phyloP scores from a whole-genome alignment of 2,329 filamentous ascomycete species.

The Peltaster fructicola region DNA sequence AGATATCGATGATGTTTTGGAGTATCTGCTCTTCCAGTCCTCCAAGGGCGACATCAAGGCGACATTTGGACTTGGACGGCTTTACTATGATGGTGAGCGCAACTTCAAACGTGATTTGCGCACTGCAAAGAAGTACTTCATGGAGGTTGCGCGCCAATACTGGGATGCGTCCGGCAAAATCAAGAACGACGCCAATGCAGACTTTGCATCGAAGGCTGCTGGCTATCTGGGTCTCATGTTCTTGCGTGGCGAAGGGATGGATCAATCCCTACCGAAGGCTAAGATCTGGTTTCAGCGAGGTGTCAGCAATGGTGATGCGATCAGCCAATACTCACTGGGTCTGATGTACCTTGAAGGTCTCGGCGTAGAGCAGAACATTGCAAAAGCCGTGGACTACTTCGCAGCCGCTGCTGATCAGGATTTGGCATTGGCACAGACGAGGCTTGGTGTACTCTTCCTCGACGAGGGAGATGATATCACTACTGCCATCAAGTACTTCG shows the following conservation, averaged over 20 bases:
- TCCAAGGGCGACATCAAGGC: conserved; percentile 79
- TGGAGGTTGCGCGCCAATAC: conserved; percentile 59
- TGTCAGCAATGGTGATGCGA: conserved; percentile 53
- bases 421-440: conserved; percentile 61
- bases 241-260: conserved; percentile 66
- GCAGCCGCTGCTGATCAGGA: conserved; percentile 67
- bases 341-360: conserved; percentile 69
- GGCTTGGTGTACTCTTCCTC: conserved; percentile 67
- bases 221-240: conserved; percentile 83
- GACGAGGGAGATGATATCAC: conserved; percentile 76
- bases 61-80: conserved; percentile 66
- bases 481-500: conserved; percentile 70
- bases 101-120: conserved; percentile 55
- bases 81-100: conserved; percentile 76
- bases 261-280: conserved; percentile 61
- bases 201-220: conserved; percentile 64
- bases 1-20: conserved; percentile 80
- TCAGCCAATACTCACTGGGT: conserved; percentile 72
- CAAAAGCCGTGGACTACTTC: conserved; percentile 58
- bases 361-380: conserved; percentile 51
- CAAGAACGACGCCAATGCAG: conserved; percentile 48
- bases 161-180: conserved; percentile 63
- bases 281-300: conserved; percentile 72
- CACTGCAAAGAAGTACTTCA: conserved; percentile 64
- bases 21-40: conserved; percentile 81